A percentile compares a stretch with the other conserved stretches of the same genome.
Evolutionary conservation across 2,329 filamentous ascomycete species (phyloP).

Genomic region (Stachybotrys chartarum): DNA sequence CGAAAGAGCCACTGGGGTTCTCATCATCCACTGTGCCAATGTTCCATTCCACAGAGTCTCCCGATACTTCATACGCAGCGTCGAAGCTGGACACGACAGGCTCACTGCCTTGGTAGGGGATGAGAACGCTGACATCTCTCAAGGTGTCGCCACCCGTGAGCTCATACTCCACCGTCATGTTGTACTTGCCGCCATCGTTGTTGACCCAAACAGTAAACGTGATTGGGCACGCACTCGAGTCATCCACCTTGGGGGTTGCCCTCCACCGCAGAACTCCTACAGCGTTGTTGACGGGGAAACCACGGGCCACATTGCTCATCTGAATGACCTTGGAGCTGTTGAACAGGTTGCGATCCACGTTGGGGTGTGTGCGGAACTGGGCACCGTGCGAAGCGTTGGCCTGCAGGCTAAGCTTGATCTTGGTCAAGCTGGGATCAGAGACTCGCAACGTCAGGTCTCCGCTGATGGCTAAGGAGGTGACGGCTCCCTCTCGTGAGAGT

Average conservation of each 20-base stretch:
- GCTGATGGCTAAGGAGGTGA: constrained; percentile 82
- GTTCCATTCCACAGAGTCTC: constrained; percentile 89
- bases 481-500: constrained; percentile 76
- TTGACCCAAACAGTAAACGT: constrained; percentile 98
- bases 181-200: constrained; percentile 75
- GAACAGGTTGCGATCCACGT: constrained; percentile 87
- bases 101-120: constrained; percentile 80
- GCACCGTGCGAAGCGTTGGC: constrained; percentile 74
- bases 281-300: constrained; percentile 90
- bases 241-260: constrained; percentile 72
- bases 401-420: constrained; percentile 77
- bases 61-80: constrained; percentile 86
- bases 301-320: constrained; percentile 78
- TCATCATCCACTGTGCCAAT: constrained; percentile 79
- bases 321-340: constrained; percentile 78
- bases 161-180: constrained; percentile 93
- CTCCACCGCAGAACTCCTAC: constrained; percentile 94
- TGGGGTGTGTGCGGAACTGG: constrained; percentile 92
- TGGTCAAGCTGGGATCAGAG: constrained; percentile 79
- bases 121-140: constrained; percentile 77
- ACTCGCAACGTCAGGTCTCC: constrained; percentile 91
- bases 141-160: constrained; percentile 72
- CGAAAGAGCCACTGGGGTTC: constrained; percentile 80
- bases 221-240: constrained; percentile 76
- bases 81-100: constrained; percentile 90